Evolutionary conservation across 768 basidiomycete genomes (phyloP), one percentile per base, ranked within the genome.

Genomic region (Suillus subluteus): DNA sequence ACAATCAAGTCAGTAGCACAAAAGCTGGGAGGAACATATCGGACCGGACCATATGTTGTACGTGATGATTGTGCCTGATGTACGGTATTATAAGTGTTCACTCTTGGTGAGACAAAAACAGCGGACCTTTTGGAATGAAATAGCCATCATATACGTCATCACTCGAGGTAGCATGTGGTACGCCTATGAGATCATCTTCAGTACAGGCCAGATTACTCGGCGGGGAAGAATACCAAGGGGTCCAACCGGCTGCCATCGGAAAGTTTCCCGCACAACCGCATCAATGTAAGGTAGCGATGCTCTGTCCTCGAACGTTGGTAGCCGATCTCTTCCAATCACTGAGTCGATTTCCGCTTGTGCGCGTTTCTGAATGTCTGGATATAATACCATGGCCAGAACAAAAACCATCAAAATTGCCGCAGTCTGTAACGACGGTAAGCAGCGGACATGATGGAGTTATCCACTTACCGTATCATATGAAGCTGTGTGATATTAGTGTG

Each of bases 321-420:
- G 50, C 12, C 71, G 62, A 26, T 71, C 68, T 26, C 55, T 54
- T 9, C 75, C 73, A 12, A 73, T 62, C 43, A 73, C 65, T 0
- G 66, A 61, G 48, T 76, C 72, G 16, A 76, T 66, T 56, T 76
- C 74, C 40, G 63, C 65, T 50, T 72, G 72, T 18, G 66, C 67
- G 6, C 67, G 62, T 41, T 43, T 38, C 61, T 50, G 72, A 30
- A 63, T 71, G 41, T 67, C 70, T 18, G 65, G 68, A 63, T 67
- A 65, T 41, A 67, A 62, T 32, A 68, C 73, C 72, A 63, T 71
- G 48, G 69, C 72, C 43, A 68, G 66, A 21, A 68, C 56, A 64
- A 67, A 70, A 46, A 48, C 58, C 64, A 56, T 67, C 43, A 72
- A 56, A 1, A 26, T 16, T 6, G 66, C 9, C 16, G 9, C 41